A percentile compares a stretch with the other conserved stretches of the same genome.
Conservation (phyloP, 78 protist genomes). For the Dictyostelium brefeldianum region DNA sequence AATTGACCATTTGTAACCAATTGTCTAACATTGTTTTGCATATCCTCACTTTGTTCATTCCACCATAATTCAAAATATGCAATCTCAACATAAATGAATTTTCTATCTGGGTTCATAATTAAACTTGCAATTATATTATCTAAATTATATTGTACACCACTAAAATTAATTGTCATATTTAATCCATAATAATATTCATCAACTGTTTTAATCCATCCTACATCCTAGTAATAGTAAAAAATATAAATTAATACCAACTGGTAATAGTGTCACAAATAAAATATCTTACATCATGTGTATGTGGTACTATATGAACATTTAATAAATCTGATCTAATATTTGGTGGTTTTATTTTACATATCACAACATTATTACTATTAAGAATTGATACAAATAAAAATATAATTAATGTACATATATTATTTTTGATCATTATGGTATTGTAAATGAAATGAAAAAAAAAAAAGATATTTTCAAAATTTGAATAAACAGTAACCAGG, state of each 20-base stretch:
- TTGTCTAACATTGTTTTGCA: constrained; percentile 23
- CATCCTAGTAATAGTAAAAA: constrained; percentile 78
- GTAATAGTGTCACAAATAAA: too few species aligned
- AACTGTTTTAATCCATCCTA: constrained; percentile 92
- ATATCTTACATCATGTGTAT: constrained; percentile 82
- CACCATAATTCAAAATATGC: constrained; percentile 91
- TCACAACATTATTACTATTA: too few species aligned
- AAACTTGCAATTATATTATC: constrained; percentile 51
- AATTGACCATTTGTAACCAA: constrained; percentile 87
- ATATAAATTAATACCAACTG: too few species aligned
- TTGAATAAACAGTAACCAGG: too few species aligned
- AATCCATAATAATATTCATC: constrained; percentile 87
- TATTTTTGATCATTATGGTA: too few species aligned
- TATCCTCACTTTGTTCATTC: constrained; percentile 75
- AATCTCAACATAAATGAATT: constrained; percentile 91
- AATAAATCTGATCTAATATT: not conserved
- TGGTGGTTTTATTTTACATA: not conserved
- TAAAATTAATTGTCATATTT: constrained; percentile 61
- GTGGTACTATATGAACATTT: constrained; percentile 81
- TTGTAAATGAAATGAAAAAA: too few species aligned
- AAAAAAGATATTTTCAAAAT: too few species aligned
- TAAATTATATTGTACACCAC: constrained; percentile 52
- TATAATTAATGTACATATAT: too few species aligned
- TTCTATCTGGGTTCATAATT: constrained; percentile 66
- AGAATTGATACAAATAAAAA: not conserved